These are phyloP conservation scores for Fusarium tuaranense DNA, from an alignment of 2,329 filamentous ascomycete genomes.

Conservation along the genomic window DNA sequence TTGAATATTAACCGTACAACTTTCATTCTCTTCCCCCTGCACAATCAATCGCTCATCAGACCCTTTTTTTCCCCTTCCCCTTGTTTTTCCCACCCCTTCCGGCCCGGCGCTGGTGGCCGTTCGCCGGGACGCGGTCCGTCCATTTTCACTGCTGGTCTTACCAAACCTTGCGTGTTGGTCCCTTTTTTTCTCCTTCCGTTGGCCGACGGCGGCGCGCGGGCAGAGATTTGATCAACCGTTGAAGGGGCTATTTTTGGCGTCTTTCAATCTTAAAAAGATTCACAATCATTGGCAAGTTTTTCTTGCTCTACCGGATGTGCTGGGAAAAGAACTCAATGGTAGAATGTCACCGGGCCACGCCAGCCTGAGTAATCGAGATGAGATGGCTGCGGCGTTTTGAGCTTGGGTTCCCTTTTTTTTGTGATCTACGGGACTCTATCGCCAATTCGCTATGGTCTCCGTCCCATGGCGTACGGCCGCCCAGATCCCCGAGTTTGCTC, in stretches of 20 bases:
- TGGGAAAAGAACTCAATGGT: not conserved
- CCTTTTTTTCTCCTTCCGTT: not conserved
- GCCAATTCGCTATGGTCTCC: not conserved
- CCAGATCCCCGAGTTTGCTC: slow-evolving; percentile 7
- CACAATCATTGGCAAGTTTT: slow-evolving; percentile 13
- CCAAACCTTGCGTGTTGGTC: slow-evolving; percentile 14
- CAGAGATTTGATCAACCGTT: slow-evolving; percentile 30
- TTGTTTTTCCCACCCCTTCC: slow-evolving; percentile 3
- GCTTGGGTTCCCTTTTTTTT: not conserved
- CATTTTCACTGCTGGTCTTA: slow-evolving; percentile 6
- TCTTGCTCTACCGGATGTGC: not conserved
- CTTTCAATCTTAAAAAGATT: slow-evolving; percentile 35
- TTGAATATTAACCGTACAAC: slow-evolving; percentile 2
- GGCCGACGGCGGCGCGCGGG: not conserved
- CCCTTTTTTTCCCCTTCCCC: not conserved
- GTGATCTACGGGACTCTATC: slow-evolving; percentile 1
- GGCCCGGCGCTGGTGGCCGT: slow-evolving; percentile 17
- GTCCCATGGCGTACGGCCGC: not conserved
- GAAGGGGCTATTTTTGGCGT: slow-evolving; percentile 33
- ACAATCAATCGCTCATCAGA: slow-evolving; percentile 6
- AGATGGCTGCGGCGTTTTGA: slow-evolving; percentile 2
- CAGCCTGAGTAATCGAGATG: slow-evolving; percentile 6
- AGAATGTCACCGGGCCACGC: slow-evolving; percentile 7
- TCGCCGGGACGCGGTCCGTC: slow-evolving; percentile 30
- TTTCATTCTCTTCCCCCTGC: not conserved